Percentiles rank a stretch among this genome's conserved stretches.
phyloP scores from a whole-genome alignment of 2,329 filamentous ascomycete genomes.

The Hypoxylon sp. region DNA sequence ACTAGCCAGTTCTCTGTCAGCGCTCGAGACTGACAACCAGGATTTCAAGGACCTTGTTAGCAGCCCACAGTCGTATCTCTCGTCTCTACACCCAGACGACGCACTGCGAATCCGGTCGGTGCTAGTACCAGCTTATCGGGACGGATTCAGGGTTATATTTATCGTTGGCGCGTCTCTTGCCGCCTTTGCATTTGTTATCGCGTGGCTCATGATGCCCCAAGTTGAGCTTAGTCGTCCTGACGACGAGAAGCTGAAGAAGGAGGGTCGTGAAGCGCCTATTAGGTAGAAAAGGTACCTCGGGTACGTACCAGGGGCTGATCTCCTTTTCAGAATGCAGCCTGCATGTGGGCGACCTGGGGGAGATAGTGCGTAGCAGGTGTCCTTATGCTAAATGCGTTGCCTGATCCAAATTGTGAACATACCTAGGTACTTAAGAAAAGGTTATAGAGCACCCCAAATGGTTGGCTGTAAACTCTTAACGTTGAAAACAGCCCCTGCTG shows the following conservation, averaged over 20 bases:
- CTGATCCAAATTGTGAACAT: too few relatives aligned
- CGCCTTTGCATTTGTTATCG: constrained; percentile 48
- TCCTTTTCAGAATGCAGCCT: too few relatives aligned
- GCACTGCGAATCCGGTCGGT: constrained; percentile 43
- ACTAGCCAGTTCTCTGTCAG: constrained; percentile 42
- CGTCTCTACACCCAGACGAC: constrained; percentile 40
- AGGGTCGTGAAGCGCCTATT: constrained; percentile 26
- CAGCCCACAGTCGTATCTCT: constrained; percentile 47
- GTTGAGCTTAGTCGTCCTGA: constrained; percentile 49
- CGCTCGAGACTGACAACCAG: constrained; percentile 36
- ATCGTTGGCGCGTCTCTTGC: constrained; percentile 48
- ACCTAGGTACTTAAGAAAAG: background rate
- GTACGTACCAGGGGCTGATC: background rate
- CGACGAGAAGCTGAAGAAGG: constrained; percentile 44
- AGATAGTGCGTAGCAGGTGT: too few relatives aligned
- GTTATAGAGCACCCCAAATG: background rate
- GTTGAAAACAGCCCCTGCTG: background rate
- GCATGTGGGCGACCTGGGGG: too few relatives aligned
- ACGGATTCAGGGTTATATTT: constrained; percentile 51
- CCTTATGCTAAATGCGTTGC: too few relatives aligned
- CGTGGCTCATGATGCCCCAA: constrained; percentile 52
- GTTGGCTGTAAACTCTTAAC: background rate
- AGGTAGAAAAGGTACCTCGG: constrained; percentile 2
- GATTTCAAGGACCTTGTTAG: constrained; percentile 42
- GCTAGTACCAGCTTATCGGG: constrained; percentile 49